Percentiles rank a stretch among this genome's conserved stretches.
phyloP scores from a whole-genome alignment of 1,284 basidiomycete species.

The Fistulinella cinereoalba region DNA sequence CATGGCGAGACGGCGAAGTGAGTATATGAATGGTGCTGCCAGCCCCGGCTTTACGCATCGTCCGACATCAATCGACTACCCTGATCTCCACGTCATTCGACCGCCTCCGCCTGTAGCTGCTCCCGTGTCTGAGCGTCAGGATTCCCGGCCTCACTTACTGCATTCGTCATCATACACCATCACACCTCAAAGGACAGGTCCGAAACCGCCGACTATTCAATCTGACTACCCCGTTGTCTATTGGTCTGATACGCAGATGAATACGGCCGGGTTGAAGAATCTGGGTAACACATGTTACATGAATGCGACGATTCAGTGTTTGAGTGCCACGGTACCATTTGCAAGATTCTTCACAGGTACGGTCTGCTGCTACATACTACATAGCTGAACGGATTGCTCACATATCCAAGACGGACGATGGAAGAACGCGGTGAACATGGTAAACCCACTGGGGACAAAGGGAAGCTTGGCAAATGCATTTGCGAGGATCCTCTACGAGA shows the following conservation, averaged over 20 bases:
- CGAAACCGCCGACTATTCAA: constrained; percentile 56
- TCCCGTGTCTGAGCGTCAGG: constrained; percentile 64
- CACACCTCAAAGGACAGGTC: constrained; percentile 25
- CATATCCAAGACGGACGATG: constrained; percentile 76
- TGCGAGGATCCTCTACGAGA: constrained; percentile 77
- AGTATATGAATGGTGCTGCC: constrained; percentile 77
- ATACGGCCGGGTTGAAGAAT: constrained; percentile 89
- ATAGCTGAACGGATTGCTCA: too few relatives aligned
- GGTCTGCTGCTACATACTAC: neutral
- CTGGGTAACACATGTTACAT: constrained; percentile 99
- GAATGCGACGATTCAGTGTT: constrained; percentile 96
- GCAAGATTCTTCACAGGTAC: constrained; percentile 85
- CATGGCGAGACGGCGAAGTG: constrained; percentile 70
- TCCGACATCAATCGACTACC: constrained; percentile 71
- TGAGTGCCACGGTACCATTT: constrained; percentile 90
- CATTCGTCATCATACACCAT: constrained; percentile 33
- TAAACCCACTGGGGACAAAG: constrained; percentile 87
- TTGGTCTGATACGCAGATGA: constrained; percentile 78
- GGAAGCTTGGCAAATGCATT: constrained; percentile 84
- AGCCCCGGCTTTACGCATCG: constrained; percentile 51
- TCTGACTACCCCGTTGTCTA: constrained; percentile 76
- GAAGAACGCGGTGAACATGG: constrained; percentile 83
- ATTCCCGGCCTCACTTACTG: constrained; percentile 53
- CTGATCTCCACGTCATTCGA: constrained; percentile 67
- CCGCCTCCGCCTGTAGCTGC: constrained; percentile 76